Evolutionary conservation across 306 rosid species (phyloP).

Genomic region (Mucuna pruriens): DNA sequence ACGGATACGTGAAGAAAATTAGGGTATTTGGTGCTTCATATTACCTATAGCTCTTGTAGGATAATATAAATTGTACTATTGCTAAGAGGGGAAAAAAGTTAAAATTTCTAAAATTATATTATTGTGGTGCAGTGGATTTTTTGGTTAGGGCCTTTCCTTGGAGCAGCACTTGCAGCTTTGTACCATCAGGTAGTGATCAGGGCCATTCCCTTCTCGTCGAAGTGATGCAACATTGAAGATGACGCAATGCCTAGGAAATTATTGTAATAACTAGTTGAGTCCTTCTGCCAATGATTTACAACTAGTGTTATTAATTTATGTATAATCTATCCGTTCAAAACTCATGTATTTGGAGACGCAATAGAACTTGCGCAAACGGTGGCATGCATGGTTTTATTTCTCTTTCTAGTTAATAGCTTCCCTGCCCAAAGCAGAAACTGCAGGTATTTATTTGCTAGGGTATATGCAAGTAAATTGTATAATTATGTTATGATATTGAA

Average conservation of each 20-base stretch:
- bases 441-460: neutral
- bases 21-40: too few species aligned
- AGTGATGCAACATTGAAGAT: constrained; percentile 33
- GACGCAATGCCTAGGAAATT: neutral
- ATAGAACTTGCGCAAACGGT: neutral
- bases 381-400: neutral
- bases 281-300: neutral
- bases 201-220: constrained; percentile 46
- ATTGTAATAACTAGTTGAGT: neutral
- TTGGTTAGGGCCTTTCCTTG: constrained; percentile 43
- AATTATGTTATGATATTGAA: neutral
- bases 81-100: neutral
- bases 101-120: neutral
- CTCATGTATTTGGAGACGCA: neutral
- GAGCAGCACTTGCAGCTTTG: constrained; percentile 48
- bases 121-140: constrained; percentile 44
- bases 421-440: neutral
- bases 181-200: constrained; percentile 45
- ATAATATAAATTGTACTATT: neutral
- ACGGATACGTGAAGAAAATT: too few species aligned
- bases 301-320: neutral
- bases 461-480: neutral
- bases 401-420: neutral
- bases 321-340: neutral
- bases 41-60: neutral